Evolutionary conservation across 768 basidiomycete species (phyloP).

Genomic region (Clitopilus passeckerianus): DNA sequence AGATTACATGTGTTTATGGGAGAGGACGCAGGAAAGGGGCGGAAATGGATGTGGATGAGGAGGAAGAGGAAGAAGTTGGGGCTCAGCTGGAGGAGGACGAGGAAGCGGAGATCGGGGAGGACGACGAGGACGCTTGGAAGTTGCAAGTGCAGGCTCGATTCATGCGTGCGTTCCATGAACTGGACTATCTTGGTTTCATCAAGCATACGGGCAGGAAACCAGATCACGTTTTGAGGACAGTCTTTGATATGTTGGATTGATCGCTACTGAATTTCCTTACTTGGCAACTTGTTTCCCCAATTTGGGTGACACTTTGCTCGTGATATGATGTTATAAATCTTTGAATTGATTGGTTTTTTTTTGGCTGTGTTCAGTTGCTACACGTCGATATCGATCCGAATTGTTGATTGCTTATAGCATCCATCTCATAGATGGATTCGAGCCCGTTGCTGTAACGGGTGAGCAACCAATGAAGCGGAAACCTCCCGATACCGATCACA

Average conservation of each 20-base stretch:
- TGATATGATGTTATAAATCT: not conserved
- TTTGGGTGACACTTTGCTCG: not conserved
- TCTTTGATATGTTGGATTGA: slow-evolving; percentile 48
- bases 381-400: too few species aligned
- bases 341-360: too few species aligned
- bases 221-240: slow-evolving; percentile 69
- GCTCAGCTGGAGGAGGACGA: slow-evolving; percentile 3
- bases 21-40: not conserved
- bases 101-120: slow-evolving; percentile 13
- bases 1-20: slow-evolving; percentile 5
- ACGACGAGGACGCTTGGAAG: slow-evolving; percentile 47
- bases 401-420: too few species aligned
- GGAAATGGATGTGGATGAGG: slow-evolving; percentile 10
- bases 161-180: slow-evolving; percentile 73
- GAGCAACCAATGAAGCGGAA: not conserved
- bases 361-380: too few species aligned
- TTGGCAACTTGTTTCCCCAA: not conserved
- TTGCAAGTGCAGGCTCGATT: slow-evolving; percentile 73
- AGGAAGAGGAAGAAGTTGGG: slow-evolving; percentile 25
- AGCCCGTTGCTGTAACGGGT: too few species aligned
- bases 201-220: slow-evolving; percentile 75
- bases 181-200: slow-evolving; percentile 76
- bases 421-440: too few species aligned
- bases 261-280: not conserved
- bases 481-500: not conserved